Base-by-base conservation (phyloP, 2,329 filamentous ascomycete genomes). In the Fusarium marasasianum region DNA sequence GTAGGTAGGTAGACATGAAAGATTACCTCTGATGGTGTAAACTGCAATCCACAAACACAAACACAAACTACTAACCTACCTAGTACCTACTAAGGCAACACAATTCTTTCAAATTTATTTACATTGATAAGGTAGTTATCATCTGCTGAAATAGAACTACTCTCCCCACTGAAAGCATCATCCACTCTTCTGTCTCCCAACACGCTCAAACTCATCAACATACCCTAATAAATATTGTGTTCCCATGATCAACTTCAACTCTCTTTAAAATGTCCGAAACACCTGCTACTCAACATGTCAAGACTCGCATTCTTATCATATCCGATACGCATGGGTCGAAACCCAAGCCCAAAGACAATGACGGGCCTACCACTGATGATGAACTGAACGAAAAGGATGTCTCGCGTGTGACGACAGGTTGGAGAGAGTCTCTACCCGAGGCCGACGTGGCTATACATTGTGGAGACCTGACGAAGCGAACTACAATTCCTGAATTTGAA, bases 401-500 rank as follows among this genome's bases (percentile, higher is more conserved):
- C 41, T 56, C 31, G 29, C 48, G 41, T 50, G 54, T 59, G n/a
- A 57, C 51, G n/a, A 79, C 80, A 2, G 81, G 79, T 47, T 83
- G 76, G 70, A 78, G 80, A 40, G 61, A 76, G 22, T 79, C 82
- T 12, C 67, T 81, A 0, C 77, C 82, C 6, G 74, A 80, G 22
- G 83, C 82, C 37, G 88, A 90, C 68, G 84, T 89, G 8, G 84
- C 81, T 17, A 83, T 89, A 6, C 86, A 88, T 80, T 89, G 87
- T 69, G 88, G 88, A 48, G 86, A 89, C 63, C 79, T 90, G 7
- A 89, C 86, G 2, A 78, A 82, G 2, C 78, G 79, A 13, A 86
- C 84, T 7, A 81, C 80, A 14, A 57, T 86, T 0, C 54, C 74
- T 4, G 87, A 89, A 68, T 85, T 84, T 47, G 76, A 73, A 17